Evolutionary conservation across 805 yeast species (phyloP), one percentile per base, ranked within the genome.

Genomic region (Ogataea zsoltii): DNA sequence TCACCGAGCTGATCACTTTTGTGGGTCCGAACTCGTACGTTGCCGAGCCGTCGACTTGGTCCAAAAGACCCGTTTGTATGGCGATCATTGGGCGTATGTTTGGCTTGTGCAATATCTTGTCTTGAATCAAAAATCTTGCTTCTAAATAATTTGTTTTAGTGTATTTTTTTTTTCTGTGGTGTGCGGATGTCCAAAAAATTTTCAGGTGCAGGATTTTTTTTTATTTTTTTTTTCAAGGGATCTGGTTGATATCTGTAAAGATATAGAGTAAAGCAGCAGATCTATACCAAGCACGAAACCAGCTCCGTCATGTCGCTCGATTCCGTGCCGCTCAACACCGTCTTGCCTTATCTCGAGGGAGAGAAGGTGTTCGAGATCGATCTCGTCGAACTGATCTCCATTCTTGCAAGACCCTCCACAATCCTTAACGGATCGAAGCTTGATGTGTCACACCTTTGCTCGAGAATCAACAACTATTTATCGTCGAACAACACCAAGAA

Each of bases 11-110:
- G 2, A 91, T 66, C 2, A 86, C 82, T 45, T 77, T 77, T 1
- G 85, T 79, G 14, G 63, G 63, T 2, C 76, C 79, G n/a, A 68
- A 61, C 13, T 67, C 61, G 45, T 82, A 70, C 18, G 76, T 76
- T 1, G 92, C 82, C 1, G 96, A 87, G 1, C 97, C 97, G 62
- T 89, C 96, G 2, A 84, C 92, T 50, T 80, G 76, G 44, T 69
- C 67, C 38, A 88, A 65, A 3, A 56, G 28, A 19, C 57, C 63
- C 7, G 36, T 49, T 28, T 54, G 35, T 9, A 55, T 51, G 13
- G 19, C 33, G 26, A 55, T 35, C 30, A 14, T 14, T 30, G 19
- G 16, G 16, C 7, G n/a, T n/a, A n/a, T n/a, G n/a, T n/a, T n/a
- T n/a, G n/a, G n/a, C n/a, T n/a, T n/a, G n/a, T n/a, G n/a, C n/a